Evolutionary conservation across 176 grass and related monocot genomes (phyloP).

Genomic region (Puccinellia tenuiflora): DNA sequence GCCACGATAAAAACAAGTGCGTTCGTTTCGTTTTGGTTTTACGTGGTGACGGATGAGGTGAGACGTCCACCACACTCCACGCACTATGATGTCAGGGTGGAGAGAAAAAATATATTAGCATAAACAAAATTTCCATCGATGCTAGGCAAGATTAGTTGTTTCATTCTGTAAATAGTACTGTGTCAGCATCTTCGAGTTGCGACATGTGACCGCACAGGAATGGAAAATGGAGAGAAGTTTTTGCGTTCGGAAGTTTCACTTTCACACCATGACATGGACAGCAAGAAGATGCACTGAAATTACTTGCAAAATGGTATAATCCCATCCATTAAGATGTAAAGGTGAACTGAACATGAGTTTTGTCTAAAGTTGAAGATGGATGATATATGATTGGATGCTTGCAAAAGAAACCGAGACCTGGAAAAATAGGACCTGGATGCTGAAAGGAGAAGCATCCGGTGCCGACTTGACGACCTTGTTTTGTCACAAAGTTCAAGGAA

Average conservation of each 20-base stretch:
- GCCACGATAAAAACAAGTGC: constrained; percentile 44
- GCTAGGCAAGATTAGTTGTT: background rate
- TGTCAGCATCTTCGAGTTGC: background rate
- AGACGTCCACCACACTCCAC: background rate
- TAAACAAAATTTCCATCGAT: background rate
- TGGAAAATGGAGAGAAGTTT: background rate
- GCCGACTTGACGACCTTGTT: background rate
- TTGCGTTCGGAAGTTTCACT: background rate
- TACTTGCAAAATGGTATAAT: background rate
- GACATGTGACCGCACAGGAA: background rate
- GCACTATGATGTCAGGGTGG: background rate
- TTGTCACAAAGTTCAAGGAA: constrained; percentile 14
- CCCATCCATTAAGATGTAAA: background rate
- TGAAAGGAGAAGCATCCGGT: background rate
- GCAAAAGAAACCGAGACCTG: constrained; percentile 1
- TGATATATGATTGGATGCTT: background rate
- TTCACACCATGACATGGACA: background rate
- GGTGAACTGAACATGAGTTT: background rate
- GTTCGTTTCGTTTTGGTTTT: background rate
- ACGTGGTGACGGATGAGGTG: background rate
- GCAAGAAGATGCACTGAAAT: background rate
- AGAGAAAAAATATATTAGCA: background rate
- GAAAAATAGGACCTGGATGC: background rate
- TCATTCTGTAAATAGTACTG: background rate
- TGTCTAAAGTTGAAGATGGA: background rate